Percentiles rank a stretch among this genome's conserved stretches.
These are phyloP conservation scores for Neofusicoccum ribis DNA, from an alignment of 2,329 filamentous ascomycete genomes.

Conservation along the genomic window DNA sequence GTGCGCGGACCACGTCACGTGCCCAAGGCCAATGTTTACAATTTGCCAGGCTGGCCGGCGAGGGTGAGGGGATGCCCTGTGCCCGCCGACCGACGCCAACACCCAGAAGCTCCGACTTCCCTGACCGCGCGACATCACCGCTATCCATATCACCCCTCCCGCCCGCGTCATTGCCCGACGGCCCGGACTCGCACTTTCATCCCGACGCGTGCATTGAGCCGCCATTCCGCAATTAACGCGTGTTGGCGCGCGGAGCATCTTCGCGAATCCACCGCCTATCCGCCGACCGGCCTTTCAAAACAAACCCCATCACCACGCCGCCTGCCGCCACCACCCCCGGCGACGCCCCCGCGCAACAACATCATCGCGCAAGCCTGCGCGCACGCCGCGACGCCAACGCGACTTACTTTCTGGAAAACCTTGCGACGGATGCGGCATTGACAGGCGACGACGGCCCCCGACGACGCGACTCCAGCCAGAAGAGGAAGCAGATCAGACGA, in stretches of 20 bases:
- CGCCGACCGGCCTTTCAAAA: background rate
- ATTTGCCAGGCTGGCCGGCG: background rate
- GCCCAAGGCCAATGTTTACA: background rate
- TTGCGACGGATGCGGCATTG: background rate
- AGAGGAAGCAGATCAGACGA: background rate
- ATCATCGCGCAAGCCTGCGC: no score
- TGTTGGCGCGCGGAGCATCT: background rate
- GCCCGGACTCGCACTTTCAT: background rate
- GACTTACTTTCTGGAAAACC: background rate
- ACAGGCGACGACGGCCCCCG: no score
- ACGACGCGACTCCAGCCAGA: background rate
- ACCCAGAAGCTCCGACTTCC: conserved; percentile 10
- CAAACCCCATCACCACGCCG: background rate
- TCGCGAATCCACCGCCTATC: background rate
- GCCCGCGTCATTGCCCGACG: background rate
- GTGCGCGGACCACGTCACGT: background rate
- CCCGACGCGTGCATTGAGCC: background rate
- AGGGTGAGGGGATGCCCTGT: background rate
- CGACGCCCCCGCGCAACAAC: no score
- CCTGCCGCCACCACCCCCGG: background rate
- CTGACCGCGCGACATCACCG: conserved; percentile 6
- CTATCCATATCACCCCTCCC: conserved; percentile 4
- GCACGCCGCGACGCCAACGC: background rate
- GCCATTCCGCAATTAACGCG: background rate
- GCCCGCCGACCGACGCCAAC: background rate